phyloP scores from a whole-genome alignment of 805 yeast species.

The Pichia eremophila region DNA sequence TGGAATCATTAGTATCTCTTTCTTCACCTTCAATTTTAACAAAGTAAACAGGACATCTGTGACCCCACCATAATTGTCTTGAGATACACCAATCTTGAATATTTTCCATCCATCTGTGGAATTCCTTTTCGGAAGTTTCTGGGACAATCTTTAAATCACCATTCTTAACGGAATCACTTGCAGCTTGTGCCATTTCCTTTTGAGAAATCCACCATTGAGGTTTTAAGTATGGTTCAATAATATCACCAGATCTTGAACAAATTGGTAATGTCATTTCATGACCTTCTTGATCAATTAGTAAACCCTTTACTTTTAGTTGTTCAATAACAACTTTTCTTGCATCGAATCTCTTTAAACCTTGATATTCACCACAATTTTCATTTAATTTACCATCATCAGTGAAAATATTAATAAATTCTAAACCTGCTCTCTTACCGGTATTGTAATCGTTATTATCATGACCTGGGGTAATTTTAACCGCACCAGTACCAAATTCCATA shows the following conservation, averaged over 20 bases:
- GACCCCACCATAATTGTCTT: constrained; percentile 90
- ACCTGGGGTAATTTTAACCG: constrained; percentile 97
- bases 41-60: constrained; percentile 93
- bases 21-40: constrained; percentile 71
- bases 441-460: constrained; percentile 96
- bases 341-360: constrained; percentile 86
- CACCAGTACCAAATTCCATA: constrained; percentile 99
- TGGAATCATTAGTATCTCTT: constrained; percentile 50
- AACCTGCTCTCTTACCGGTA: constrained; percentile 88
- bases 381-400: constrained; percentile 90
- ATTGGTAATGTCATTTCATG: constrained; percentile 93
- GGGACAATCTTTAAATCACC: constrained; percentile 82
- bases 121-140: constrained; percentile 84
- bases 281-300: constrained; percentile 77
- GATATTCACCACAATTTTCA: constrained; percentile 89
- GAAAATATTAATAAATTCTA: constrained; percentile 81
- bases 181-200: constrained; percentile 77
- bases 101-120: constrained; percentile 89
- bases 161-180: constrained; percentile 72
- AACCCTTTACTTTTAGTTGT: constrained; percentile 61
- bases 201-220: constrained; percentile 99
- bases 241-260: constrained; percentile 94
- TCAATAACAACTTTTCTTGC: constrained; percentile 84
- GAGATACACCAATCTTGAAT: constrained; percentile 99
- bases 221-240: constrained; percentile 91